Percentiles rank a stretch among this genome's conserved stretches.
Evolutionary conservation across 2,329 filamentous ascomycete species (phyloP).

Genomic region (Ascocoryne sarcoides): DNA sequence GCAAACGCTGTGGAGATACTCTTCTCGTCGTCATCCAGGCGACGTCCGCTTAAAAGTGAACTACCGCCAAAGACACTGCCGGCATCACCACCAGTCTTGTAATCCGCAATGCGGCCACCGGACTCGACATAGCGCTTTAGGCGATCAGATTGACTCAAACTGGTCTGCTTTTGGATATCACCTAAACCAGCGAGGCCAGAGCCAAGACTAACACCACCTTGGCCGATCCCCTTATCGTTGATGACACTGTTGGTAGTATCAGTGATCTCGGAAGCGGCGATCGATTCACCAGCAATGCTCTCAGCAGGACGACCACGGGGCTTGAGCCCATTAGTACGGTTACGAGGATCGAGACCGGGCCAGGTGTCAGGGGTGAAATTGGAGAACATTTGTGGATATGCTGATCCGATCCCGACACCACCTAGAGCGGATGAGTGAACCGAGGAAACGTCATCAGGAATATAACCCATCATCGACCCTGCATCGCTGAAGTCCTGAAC

Average conservation of each 20-base stretch:
- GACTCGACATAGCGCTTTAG: conserved; percentile 92
- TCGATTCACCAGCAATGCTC: conserved; percentile 84
- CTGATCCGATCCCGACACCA: conserved; percentile 67
- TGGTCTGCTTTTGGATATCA: conserved; percentile 62
- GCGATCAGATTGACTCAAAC: conserved; percentile 76
- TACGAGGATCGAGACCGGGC: conserved; percentile 66
- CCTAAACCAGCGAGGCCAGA: conserved; percentile 79
- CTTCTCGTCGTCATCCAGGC: conserved; percentile 84
- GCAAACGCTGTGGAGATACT: conserved; percentile 96
- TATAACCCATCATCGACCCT: conserved; percentile 87
- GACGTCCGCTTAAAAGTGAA: conserved; percentile 31
- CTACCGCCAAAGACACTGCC: conserved; percentile 60
- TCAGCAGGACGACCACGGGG: conserved; percentile 58
- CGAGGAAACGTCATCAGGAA: conserved; percentile 93
- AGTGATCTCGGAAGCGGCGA: conserved; percentile 83
- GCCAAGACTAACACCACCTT: conserved; percentile 80
- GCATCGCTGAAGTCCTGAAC: conserved; percentile 46
- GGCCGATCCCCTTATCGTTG: conserved; percentile 63
- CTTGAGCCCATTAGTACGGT: conserved; percentile 57
- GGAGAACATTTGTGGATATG: conserved; percentile 92
- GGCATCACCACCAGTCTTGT: conserved; percentile 44
- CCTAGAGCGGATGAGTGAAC: conserved; percentile 88
- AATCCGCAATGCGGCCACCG: conserved; percentile 55
- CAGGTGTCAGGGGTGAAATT: conserved; percentile 79
- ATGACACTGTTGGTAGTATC: conserved; percentile 74